Base-by-base conservation (phyloP, 23 red algal species). In the Gracilaria vermiculophylla region DNA sequence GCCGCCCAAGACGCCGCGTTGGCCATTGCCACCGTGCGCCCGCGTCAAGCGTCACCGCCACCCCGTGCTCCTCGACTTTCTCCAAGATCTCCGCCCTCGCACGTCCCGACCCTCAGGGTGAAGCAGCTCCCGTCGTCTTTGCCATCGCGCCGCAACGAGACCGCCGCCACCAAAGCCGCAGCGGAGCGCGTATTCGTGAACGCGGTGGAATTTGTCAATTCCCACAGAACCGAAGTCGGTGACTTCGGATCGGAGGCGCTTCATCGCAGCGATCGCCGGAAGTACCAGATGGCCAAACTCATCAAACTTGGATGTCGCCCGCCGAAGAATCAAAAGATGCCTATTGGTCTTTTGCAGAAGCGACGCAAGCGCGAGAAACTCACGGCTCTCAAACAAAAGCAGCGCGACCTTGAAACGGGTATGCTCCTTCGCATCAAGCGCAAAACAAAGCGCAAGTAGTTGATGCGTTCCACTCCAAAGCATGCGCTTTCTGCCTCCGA, bases 381-480 rank as follows among this genome's bases (percentile, higher is more conserved):
- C 9, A 54, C 76, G 0, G 92, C 84, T 15, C 43, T 13, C 0
- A 72, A 75, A 39, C 53, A 80, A 72, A 88, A 83, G 65, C 27
- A 87, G 35, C 61, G 81, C 32, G 84, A 77, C 20, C 82, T 87
- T 25, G 91, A 81, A 49, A 62, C 91, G 37, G 91, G 91, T 33
- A 86, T 94, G 87, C 36, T 91, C 28, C 33, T 91, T n/a, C 74
- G 76, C 29, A 80, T 72, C 2, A 79, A 80, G 41, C 74, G 87
- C 3, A 62, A 32, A 41, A n/a, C n/a, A n/a, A n/a, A n/a, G n/a
- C n/a, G n/a, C n/a, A n/a, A n/a, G n/a, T n/a, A n/a, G n/a, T n/a
- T n/a, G n/a, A n/a, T n/a, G n/a, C n/a, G n/a, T n/a, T n/a, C n/a
- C n/a, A n/a, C n/a, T n/a, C n/a, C n/a, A n/a, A n/a, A n/a, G n/a